Base-by-base conservation (phyloP, 768 basidiomycete genomes). In the Termitomyces sp. region DNA sequence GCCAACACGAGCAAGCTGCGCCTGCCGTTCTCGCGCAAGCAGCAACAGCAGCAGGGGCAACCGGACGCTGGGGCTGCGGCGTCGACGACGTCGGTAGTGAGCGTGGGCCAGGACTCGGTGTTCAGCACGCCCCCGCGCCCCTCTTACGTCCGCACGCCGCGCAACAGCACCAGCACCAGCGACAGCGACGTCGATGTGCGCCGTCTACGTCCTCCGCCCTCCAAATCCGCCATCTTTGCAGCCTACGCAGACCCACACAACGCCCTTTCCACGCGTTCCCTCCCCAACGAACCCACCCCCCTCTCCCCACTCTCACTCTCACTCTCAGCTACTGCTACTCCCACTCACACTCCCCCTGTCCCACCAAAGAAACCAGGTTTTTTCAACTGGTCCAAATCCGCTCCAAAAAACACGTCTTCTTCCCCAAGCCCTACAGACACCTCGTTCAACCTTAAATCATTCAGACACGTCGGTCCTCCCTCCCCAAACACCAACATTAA, bases 371-470 rank as follows among this genome's bases (percentile, higher is more conserved):
- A 79, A 50, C 63, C 59, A 7, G 63, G 74, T 45, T 59, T 79
- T 62, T 77, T 79, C 67, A 64, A 69, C n/a, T 82, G 81, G 81
- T 76, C 78, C 28, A 76, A 74, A 57, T 74, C 78, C 12, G 55
- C 65, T 0, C 62, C 70, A 13, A 64, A 69, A 32, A 57, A 18
- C 57, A 8, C 33, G 2, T 50, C 50, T 44, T 50, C 50, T 44
- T 45, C 33, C 40, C 11, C 24, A 57, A 13, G 1, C 69, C 69
- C n/a, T n/a, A 32, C 57, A 33, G 64, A 67, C 38, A 65, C 69
- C 22, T 89, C 88, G 0, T 91, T 92, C 75, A 90, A 88, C 73
- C 82, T 92, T 64, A 87, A 82, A 65, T 80, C 91, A 1, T 91
- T 92, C 74, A 81, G 89, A 35, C 90, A 91, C 67, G 75, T 92